Conservation (phyloP, 225 moss, liverwort and hornwort species). For the Ulota crispa region DNA sequence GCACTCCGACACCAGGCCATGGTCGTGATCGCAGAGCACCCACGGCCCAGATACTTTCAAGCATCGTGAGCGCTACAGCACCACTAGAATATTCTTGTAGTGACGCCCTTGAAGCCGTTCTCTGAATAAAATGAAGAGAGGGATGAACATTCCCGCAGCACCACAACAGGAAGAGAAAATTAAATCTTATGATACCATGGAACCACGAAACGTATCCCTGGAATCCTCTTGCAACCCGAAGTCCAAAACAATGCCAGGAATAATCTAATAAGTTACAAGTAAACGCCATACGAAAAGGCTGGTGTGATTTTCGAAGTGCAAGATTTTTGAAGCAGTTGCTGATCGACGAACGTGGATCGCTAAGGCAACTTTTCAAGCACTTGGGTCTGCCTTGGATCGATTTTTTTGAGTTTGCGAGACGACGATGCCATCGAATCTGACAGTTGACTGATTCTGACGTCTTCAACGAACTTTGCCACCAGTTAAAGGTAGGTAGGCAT, state of each 20-base stretch:
- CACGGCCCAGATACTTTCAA: neutral
- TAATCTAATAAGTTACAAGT: neutral
- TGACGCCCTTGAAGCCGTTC: neutral
- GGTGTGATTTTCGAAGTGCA: neutral
- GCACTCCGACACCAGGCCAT: neutral
- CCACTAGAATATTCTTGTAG: neutral
- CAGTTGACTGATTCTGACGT: conserved; percentile 14
- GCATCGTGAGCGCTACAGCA: neutral
- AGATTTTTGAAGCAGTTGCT: neutral
- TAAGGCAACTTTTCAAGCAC: neutral
- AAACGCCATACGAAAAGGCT: neutral
- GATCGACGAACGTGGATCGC: neutral
- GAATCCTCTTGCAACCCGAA: neutral
- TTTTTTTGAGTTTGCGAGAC: neutral
- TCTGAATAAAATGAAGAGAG: neutral
- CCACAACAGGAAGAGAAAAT: neutral
- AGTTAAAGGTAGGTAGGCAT: neutral
- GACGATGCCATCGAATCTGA: too few species aligned
- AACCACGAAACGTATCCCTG: neutral
- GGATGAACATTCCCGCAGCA: neutral
- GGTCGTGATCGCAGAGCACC: neutral
- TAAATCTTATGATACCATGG: too few species aligned
- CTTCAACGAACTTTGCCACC: neutral
- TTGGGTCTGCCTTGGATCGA: neutral
- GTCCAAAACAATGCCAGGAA: neutral